Base-by-base conservation (phyloP, 192 early-diverging fungal genomes). In the Endogone sp. region DNA sequence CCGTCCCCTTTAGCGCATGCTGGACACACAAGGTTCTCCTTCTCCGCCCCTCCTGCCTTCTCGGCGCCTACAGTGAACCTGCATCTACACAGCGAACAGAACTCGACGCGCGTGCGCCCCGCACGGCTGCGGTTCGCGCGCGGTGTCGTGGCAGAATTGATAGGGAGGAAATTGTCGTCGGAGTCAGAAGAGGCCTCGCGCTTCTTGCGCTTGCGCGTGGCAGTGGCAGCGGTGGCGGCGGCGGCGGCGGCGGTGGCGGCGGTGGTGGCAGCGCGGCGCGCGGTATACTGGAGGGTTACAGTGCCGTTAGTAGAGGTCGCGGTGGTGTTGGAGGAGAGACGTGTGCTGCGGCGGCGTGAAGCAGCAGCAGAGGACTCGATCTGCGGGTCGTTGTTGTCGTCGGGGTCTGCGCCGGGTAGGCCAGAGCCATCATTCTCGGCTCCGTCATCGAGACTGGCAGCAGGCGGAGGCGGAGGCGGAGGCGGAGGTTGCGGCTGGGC, bases 61-160 rank as follows among this genome's bases (percentile, higher is more conserved):
- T 67, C 76, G 57, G 66, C 60, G 13, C 70, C 70, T 37, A 84
- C 68, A 2, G 81, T 67, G 44, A 82, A 85, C 23, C 83, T 56
- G 1, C 75, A 67, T 56, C 75, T 71, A 60, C 83, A 85, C 11
- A 72, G 67, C 3, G 71, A 71, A 56, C 83, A 85, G 58, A 85
- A 85, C 29, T 70, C 71, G 24, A 82, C 71, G 62, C 69, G 72
- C 31, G 74, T 74, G 21, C 76, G 31, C 0, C 68, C 63, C 21
- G 69, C 60, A 6, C 66, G 64, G 49, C 75, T 55, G 10, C 69
- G 76, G 77, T 24, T 72, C 66, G 16, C 76, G 37, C 22, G 76
- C 32, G n/a, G 69, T 60, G 60, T 60, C 62, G 30, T 73, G 69
- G 68, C 60, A 56, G 61, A 77, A 8, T 25, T 25, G 30, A 30